Evolutionary conservation across 495 filamentous ascomycete species (phyloP), one percentile per base, ranked within the genome.

Genomic region (Aspergillus ellipticus): DNA sequence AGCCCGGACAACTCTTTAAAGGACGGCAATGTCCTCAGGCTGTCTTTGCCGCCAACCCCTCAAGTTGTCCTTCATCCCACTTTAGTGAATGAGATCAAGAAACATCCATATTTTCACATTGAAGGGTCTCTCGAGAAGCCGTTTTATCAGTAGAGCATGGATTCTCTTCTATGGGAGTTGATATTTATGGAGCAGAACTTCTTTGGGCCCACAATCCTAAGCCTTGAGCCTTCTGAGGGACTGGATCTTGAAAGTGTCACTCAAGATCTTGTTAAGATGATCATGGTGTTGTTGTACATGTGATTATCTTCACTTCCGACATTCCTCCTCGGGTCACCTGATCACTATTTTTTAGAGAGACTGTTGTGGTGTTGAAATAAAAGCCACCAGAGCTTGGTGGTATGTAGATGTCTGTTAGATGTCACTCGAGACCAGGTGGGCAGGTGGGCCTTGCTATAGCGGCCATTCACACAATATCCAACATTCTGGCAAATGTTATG

Each of bases 61-160:
- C 74, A 48, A 59, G n/a, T 82, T 45, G 56, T 82, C 35, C 51
- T 82, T 41, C 75, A 78, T 8, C 78, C 75, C n/a, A 68, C 63
- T 43, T 78, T 72, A 58, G 69, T 78, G 13, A 69, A 80, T 35
- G 79, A 82, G 60, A 57, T 80, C 48, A 79, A 79, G 54, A 78
- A 67, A 53, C 61, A 79, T 33, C 65, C 68, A 5, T 28, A 68
- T 33, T 54, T 72, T 10, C 62, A 70, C 53, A 79, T 81, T 55
- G 55, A 69, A 20, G 68, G 68, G 19, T 71, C 74, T 1, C 69
- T 71, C 46, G 58, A 55, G 29, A 76, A 72, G 57, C 75, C 76
- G 66, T 53, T 62, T 57, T 56, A 3, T 26, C 7, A 48, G 1
- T 28, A 4, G 53, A 10, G 58, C 19, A 46, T 13, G 4, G 8